Conservation (phyloP, 2,329 filamentous ascomycete species). For the Trichoderma citrinoviride region DNA sequence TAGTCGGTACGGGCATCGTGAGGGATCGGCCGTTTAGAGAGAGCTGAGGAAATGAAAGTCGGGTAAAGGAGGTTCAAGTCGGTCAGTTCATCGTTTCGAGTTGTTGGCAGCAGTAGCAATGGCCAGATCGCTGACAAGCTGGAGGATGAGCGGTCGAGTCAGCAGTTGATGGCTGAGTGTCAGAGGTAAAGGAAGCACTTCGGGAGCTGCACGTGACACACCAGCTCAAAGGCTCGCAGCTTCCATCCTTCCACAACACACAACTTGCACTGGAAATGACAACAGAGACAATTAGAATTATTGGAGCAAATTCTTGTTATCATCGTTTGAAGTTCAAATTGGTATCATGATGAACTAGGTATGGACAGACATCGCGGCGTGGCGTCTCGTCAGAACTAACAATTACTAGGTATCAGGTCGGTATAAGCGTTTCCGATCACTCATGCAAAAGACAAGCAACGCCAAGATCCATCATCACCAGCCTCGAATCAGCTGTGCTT, state of each 20-base stretch:
- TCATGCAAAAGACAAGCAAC: background rate
- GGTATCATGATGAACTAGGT: background rate
- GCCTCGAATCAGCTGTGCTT: background rate
- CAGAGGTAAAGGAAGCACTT: constrained; percentile 2
- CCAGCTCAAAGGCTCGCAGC: constrained; percentile 2
- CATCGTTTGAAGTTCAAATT: background rate
- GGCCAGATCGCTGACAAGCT: background rate
- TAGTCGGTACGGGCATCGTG: constrained; percentile 53
- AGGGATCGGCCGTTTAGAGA: background rate
- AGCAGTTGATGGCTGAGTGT: background rate
- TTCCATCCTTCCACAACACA: background rate
- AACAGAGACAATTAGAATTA: background rate
- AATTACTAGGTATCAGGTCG: background rate
- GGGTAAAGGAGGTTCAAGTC: background rate
- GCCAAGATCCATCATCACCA: background rate
- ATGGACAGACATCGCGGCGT: background rate
- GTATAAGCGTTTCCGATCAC: constrained; percentile 8
- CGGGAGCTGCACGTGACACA: constrained; percentile 22
- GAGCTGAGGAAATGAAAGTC: background rate
- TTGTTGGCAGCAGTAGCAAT: background rate
- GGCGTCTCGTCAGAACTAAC: background rate
- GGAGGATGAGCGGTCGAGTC: background rate
- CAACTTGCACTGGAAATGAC: background rate
- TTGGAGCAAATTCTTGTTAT: background rate
- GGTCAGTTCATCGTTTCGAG: constrained; percentile 11